A percentile compares a stretch with the other conserved stretches of the same genome.
These are phyloP conservation scores for Kalmusia sp. DNA, from an alignment of 2,329 filamentous ascomycete genomes.

Conservation along the genomic window DNA sequence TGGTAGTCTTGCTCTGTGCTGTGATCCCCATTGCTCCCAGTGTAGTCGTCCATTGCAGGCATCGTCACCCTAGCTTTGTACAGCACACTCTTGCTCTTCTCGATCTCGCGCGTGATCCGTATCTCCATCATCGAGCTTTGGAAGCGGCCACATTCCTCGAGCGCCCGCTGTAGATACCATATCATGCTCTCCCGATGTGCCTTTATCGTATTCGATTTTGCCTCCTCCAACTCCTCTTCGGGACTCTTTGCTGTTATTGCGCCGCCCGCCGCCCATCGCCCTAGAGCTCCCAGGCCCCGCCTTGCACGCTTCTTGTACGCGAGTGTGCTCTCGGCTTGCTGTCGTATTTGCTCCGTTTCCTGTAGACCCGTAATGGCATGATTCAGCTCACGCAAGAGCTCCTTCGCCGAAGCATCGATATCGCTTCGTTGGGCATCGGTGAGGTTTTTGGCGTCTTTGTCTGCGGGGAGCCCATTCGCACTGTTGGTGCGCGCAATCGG, in stretches of 20 bases:
- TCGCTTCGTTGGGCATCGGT: constrained; percentile 84
- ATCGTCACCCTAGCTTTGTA: constrained; percentile 66
- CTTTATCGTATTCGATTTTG: constrained; percentile 68
- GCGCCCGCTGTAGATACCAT: constrained; percentile 77
- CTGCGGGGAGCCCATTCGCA: constrained; percentile 41
- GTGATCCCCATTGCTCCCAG: constrained; percentile 24
- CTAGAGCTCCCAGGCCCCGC: constrained; percentile 69
- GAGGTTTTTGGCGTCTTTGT: constrained; percentile 63
- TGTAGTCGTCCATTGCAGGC: constrained; percentile 28
- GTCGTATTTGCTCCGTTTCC: constrained; percentile 81
- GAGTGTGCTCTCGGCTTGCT: constrained; percentile 74
- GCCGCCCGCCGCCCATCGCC: constrained; percentile 70
- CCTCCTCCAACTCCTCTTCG: constrained; percentile 78
- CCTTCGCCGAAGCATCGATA: constrained; percentile 86
- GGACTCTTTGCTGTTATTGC: constrained; percentile 60
- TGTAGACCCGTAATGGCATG: constrained; percentile 79
- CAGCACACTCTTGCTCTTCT: constrained; percentile 86
- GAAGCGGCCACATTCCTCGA: constrained; percentile 78
- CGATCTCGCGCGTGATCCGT: constrained; percentile 80
- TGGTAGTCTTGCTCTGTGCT: constrained; percentile 28
- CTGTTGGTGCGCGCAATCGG: constrained; percentile 52
- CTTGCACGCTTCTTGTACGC: constrained; percentile 73
- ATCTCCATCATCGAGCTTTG: constrained; percentile 95
- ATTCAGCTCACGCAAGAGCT: constrained; percentile 84
- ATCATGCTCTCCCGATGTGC: constrained; percentile 82